Percentiles rank a stretch among this genome's conserved stretches.
phyloP scores from a whole-genome alignment of 148 eudicot species.

The Fagopyrum tataricum region DNA sequence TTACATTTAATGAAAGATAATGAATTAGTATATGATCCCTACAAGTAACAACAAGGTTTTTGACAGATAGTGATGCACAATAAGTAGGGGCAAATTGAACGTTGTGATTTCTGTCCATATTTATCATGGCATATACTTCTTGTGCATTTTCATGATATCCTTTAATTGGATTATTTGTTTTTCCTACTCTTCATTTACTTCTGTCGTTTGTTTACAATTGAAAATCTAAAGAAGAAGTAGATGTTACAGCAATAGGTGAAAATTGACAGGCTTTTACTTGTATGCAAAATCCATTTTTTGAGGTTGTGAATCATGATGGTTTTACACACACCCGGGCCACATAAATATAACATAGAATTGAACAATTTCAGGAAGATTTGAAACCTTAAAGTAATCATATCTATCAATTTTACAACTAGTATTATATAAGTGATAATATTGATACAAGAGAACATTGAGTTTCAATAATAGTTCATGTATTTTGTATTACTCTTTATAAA shows the following conservation, averaged over 20 bases:
- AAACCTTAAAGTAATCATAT: background rate
- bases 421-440: background rate
- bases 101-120: background rate
- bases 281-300: background rate
- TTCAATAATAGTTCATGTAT: too few relatives aligned
- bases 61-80: constrained; percentile 5
- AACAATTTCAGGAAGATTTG: background rate
- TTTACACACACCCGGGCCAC: background rate
- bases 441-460: background rate
- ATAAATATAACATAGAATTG: background rate
- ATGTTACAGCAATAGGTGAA: background rate
- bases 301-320: background rate
- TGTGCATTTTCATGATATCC: background rate
- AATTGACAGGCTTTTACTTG: background rate
- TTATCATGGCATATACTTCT: background rate
- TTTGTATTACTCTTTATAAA: too few relatives aligned
- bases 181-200: background rate
- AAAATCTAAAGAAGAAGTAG: background rate
- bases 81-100: constrained; percentile 12
- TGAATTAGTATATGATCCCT: constrained; percentile 6
- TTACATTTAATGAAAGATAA: background rate
- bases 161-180: background rate
- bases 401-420: background rate
- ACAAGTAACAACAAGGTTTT: background rate
- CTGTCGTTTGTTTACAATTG: background rate